phyloP scores from a whole-genome alignment of 2,329 filamentous ascomycete genomes.

The Rhynchosporium graminicola region DNA sequence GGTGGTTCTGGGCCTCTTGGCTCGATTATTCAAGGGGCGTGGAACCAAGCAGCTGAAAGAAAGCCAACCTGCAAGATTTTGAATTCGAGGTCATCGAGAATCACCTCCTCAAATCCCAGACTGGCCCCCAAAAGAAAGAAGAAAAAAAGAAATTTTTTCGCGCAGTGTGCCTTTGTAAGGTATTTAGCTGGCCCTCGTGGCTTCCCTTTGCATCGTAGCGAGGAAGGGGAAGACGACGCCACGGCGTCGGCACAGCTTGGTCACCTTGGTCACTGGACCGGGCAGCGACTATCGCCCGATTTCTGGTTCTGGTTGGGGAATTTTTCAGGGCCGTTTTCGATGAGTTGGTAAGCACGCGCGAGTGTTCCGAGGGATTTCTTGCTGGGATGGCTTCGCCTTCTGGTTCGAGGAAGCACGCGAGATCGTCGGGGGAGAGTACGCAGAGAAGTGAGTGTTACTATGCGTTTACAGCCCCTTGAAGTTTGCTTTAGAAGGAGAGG shows the following conservation, averaged over 20 bases:
- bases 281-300: not conserved
- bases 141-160: no score
- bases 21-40: not conserved
- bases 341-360: not conserved
- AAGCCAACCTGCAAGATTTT: not conserved
- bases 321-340: not conserved
- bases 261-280: no score
- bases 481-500: not conserved
- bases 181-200: no score
- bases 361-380: not conserved
- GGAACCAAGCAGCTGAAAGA: no score
- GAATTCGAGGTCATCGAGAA: not conserved
- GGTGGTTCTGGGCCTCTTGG: not conserved
- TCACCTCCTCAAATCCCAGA: no score
- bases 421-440: constrained; percentile 9
- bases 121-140: no score
- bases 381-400: constrained; percentile 6
- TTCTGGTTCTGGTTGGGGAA: not conserved
- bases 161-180: no score
- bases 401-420: constrained; percentile 3
- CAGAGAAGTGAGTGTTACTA: not conserved
- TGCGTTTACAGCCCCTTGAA: not conserved
- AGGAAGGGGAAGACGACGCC: no score
- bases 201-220: no score
- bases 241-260: no score